Evolutionary conservation across 1,284 basidiomycete species (phyloP).

Genomic region (Ceratobasidium sp.): DNA sequence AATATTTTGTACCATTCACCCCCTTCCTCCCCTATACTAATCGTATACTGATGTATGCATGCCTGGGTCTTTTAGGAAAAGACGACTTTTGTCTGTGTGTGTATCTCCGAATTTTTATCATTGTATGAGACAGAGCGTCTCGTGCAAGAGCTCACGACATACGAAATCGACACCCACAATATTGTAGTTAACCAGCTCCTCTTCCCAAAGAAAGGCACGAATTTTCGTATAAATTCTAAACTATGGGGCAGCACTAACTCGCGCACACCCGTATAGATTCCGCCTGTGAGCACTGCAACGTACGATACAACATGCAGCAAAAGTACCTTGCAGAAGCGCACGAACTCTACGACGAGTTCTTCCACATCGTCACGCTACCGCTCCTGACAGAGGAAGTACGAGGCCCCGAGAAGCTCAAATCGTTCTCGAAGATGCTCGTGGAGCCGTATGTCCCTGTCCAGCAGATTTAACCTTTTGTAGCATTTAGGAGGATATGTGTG

Average conservation of each 20-base stretch:
- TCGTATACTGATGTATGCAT: neutral
- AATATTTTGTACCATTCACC: neutral
- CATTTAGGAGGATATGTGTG: constrained; percentile 2
- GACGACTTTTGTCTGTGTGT: constrained; percentile 98
- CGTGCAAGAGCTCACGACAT: constrained; percentile 94
- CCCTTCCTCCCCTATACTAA: too few relatives aligned
- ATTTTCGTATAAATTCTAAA: neutral
- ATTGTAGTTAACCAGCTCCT: constrained; percentile 98
- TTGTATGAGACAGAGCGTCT: constrained; percentile 98
- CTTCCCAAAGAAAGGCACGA: constrained; percentile 88
- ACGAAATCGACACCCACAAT: constrained; percentile 98
- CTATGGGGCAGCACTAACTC: constrained; percentile 1
- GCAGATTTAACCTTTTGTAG: constrained; percentile 24
- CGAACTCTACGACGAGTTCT: constrained; percentile 96
- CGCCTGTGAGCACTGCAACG: constrained; percentile 94
- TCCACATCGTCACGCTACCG: constrained; percentile 93
- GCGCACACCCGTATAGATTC: constrained; percentile 64
- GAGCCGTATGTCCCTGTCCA: constrained; percentile 62
- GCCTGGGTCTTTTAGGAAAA: constrained; percentile 76
- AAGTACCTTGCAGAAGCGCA: constrained; percentile 95
- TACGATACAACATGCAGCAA: constrained; percentile 97
- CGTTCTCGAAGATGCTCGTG: constrained; percentile 89
- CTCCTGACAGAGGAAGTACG: constrained; percentile 96
- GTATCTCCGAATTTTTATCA: constrained; percentile 98
- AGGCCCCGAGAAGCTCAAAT: constrained; percentile 90